Conservation (phyloP, 345 rosid species). For the Brassica cretica region DNA sequence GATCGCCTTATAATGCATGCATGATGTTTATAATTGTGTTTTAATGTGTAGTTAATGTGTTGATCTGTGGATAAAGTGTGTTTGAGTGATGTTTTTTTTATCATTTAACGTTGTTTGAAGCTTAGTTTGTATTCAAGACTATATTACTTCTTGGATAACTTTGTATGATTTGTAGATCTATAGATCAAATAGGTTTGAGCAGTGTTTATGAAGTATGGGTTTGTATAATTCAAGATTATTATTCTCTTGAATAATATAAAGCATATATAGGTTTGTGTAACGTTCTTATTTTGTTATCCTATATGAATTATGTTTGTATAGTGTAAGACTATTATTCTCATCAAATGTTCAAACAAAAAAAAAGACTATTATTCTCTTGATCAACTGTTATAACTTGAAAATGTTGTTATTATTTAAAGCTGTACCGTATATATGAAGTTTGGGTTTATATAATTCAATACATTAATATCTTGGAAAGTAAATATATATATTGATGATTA, state of each 20-base stretch:
- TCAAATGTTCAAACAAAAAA: no score
- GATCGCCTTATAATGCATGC: background rate
- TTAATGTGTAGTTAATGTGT: background rate
- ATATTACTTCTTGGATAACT: background rate
- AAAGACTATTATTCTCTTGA: background rate
- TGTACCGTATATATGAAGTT: background rate
- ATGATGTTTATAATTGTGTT: background rate
- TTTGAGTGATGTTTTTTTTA: slow-evolving; percentile 5
- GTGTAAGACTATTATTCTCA: background rate
- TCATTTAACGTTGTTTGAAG: background rate
- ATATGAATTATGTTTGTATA: slow-evolving; percentile 1
- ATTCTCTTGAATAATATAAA: background rate
- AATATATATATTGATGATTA: background rate
- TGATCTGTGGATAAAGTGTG: background rate
- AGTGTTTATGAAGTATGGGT: slow-evolving; percentile 9
- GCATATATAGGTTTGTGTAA: background rate
- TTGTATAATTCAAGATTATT: background rate
- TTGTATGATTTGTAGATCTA: background rate
- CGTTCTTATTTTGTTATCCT: background rate
- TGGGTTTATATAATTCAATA: background rate
- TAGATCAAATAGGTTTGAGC: background rate
- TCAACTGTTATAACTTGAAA: background rate
- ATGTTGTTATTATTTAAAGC: background rate
- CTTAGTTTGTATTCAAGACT: background rate
- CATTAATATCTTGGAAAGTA: background rate